Evolutionary conservation across 176 grass and related monocot genomes (phyloP), one percentile per base, ranked within the genome.

Genomic region (Puya raimondii): DNA sequence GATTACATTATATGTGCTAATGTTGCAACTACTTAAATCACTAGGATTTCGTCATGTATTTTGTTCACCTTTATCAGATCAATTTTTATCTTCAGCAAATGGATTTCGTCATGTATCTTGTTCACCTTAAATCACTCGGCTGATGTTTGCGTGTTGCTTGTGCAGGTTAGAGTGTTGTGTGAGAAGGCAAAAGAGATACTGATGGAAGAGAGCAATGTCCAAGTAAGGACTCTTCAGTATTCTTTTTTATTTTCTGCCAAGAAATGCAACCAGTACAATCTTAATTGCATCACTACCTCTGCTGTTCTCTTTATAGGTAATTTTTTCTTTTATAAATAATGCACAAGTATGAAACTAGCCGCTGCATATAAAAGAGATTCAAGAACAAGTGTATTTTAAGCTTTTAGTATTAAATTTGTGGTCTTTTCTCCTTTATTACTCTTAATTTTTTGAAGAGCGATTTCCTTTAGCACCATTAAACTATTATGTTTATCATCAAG

Each of bases 141-240:
- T 26, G 33, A 42, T 42, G 5, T 42, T 42, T 42, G 33, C 33
- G 5, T 42, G 33, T 66, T 67, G 74, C 9, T 21, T 9, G 3
- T 74, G 0, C 75, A 97, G 94, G 94, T 97, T 57, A 87, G 86
- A 78, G 82, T 48, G 12, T 84, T 97, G 11, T 97, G 94, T 57
- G 89, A 93, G 53, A 97, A 97, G 89, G 94, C 94, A 0, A 97
- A 97, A 74, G 94, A 97, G 77, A 92, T 97, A 22, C 79, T 97
- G 72, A 93, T 93, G 94, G 84, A 97, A 79, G 89, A 97, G 80
- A 92, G 86, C 84, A 97, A 97, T 73, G 89, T 93, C 65, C 89
- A 97, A 79, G 93, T 96, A 85, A 67, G 26, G 64, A 15, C 11
- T 9, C 66, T 18, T 2, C 9, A 65, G 53, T 74, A 25, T 68